phyloP scores from a whole-genome alignment of 1,139 yeast genomes.

The Sugiyamaella paludigena region DNA sequence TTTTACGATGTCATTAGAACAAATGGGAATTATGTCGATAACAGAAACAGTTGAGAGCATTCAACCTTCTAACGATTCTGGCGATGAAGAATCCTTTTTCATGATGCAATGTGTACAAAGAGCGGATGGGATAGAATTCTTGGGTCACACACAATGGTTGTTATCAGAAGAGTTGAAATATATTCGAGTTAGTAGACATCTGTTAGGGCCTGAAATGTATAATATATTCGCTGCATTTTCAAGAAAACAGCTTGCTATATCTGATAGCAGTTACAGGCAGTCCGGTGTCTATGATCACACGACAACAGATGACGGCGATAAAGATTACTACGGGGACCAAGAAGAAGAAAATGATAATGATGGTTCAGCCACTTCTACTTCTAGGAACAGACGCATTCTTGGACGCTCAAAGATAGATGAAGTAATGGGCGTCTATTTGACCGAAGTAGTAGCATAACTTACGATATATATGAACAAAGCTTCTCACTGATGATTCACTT shows the following conservation, averaged over 20 bases:
- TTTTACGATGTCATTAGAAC: conserved; percentile 1
- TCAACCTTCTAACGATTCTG: too few species aligned
- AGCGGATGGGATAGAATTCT: conserved; percentile 4
- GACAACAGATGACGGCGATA: background rate
- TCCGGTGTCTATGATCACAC: background rate
- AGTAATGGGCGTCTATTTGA: too few species aligned
- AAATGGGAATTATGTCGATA: background rate
- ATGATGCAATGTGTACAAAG: conserved; percentile 10
- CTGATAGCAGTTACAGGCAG: background rate
- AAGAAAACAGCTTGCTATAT: conserved; percentile 6
- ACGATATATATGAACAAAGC: too few species aligned
- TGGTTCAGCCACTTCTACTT: too few species aligned
- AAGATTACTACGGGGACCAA: too few species aligned
- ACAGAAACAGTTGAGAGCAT: background rate
- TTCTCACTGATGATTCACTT: too few species aligned
- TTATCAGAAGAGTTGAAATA: conserved; percentile 9
- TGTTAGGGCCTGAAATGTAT: background rate
- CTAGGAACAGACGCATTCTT: too few species aligned
- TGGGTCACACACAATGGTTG: conserved; percentile 5
- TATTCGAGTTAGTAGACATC: conserved; percentile 8
- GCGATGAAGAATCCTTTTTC: conserved; percentile 5
- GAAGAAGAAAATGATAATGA: background rate
- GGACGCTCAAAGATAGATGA: too few species aligned
- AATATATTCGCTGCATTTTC: conserved; percentile 6
- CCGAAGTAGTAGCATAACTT: too few species aligned